Evolutionary conservation across 495 filamentous ascomycete species (phyloP), one percentile per base, ranked within the genome.

Genomic region (Peziza echinospora): DNA sequence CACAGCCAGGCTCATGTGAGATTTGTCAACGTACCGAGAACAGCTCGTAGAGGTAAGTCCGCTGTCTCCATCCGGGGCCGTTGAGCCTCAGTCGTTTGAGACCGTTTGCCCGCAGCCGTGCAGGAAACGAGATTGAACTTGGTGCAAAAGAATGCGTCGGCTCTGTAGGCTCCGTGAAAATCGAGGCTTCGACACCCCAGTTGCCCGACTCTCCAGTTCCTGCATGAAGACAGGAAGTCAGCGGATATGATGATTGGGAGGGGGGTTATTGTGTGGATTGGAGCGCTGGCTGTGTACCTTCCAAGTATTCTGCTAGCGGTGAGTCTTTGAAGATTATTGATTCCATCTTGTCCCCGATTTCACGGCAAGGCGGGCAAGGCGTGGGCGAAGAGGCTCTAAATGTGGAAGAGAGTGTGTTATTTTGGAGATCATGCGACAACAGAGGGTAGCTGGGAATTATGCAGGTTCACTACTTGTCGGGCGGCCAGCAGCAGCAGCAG

Each of bases 251-350:
- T 37, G 53, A 45, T 41, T 39, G 44, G n/a, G 26, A 40, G 24
- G 41, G 24, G 24, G 19, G 22, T 21, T 26, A 51, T 30, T 28
- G 44, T 49, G 26, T n/a, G 43, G 13, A 30, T 37, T 22, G 34
- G 44, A 43, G 47, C 51, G 22, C 37, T 7, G 26, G 30, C 45
- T 24, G 26, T 65, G 51, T 60, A 93, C 87, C 89, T 72, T 92
- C 80, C 49, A 97, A 76, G 67, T 92, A 94, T 51, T 82, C 78
- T 59, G 84, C 84, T 65, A 96, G 70, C 49, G 89, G 89, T 55
- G 84, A 83, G 61, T 85, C 77, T 64, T 89, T 80, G 65, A 79
- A 83, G 55, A 93, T 75, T 52, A 94, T 69, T 55, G 82, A 77
- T 72, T 94, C 89, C 89, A 96, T 97, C 64, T 53, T 55, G 55